A percentile compares a stretch with the other conserved stretches of the same genome.
Conservation (phyloP, 768 basidiomycete genomes). For the Rubroboletus pulcherrimus region DNA sequence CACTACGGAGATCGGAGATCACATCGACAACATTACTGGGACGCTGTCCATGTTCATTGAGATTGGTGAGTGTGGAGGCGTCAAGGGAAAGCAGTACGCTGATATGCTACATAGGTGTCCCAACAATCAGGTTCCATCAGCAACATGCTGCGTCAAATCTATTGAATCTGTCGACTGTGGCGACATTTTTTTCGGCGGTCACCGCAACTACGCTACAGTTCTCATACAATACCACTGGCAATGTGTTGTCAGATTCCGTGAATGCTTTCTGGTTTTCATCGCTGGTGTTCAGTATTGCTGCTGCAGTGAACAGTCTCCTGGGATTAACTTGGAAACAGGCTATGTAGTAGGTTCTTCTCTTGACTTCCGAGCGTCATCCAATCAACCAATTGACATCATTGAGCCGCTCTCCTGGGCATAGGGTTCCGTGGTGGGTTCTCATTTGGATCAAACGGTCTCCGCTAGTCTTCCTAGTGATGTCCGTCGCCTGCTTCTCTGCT, state of each 20-base stretch:
- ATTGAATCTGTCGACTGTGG: conserved; percentile 49
- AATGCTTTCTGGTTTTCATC: conserved; percentile 56
- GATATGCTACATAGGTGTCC: conserved; percentile 42
- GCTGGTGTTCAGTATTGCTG: conserved; percentile 50
- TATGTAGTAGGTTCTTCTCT: conserved; percentile 44
- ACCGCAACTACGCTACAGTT: conserved; percentile 50
- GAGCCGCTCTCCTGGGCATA: conserved; percentile 52
- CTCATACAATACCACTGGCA: conserved; percentile 36
- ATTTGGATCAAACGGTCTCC: conserved; percentile 88
- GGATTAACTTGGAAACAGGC: conserved; percentile 56
- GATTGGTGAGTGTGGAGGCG: conserved; percentile 39
- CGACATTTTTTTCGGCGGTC: conserved; percentile 54
- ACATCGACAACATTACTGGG: conserved; percentile 48
- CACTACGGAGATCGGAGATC: conserved; percentile 48
- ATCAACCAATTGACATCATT: conserved; percentile 18
- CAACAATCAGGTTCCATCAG: conserved; percentile 53
- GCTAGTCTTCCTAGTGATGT: conserved; percentile 77
- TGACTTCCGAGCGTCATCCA: conserved; percentile 6
- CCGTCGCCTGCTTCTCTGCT: conserved; percentile 78
- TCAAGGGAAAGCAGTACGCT: conserved; percentile 18
- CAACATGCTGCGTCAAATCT: conserved; percentile 48
- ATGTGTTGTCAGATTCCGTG: conserved; percentile 39
- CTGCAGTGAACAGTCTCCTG: conserved; percentile 50
- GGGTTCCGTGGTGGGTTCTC: conserved; percentile 56
- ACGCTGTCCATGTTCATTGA: conserved; percentile 52